Base-by-base conservation (phyloP, 805 yeast species). In the Yarrowia deformans region DNA sequence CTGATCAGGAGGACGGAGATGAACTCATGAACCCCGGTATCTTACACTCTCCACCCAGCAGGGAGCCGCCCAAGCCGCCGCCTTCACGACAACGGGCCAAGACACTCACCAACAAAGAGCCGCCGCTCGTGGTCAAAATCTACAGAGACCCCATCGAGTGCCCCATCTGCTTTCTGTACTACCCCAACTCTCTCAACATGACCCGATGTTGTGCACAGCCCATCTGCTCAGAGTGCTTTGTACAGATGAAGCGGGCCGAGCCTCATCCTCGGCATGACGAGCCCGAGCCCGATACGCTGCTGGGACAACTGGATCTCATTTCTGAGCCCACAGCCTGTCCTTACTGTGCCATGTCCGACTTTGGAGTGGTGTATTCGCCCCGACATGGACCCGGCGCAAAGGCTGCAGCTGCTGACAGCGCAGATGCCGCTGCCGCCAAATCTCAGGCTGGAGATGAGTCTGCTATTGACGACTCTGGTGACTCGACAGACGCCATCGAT, bases 171-270 rank as follows among this genome's bases (percentile, higher is more conserved):
- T 94, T 94, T 77, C 82, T 95, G 10, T 91, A 84, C 76, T 93
- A 89, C 78, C 98, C 98, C 0, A 83, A 85, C 35, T 85, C 87
- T 73, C 78, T 93, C 71, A 95, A 95, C 79, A 78, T 84, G 67
- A 89, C 97, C 9, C 83, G 97, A 55, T 94, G 99, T 78, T 94
- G 99, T 77, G 85, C 85, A 63, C 98, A 94, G 77, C 93, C 97
- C 1, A 93, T 94, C 23, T 95, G 99, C 79, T 85, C 97, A 1
- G 98, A 94, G 79, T 94, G 99, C 77, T 95, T 94, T 84, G 98
- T 94, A 12, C 98, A 94, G 78, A 93, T 94, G 77, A 92, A 91
- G 77, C 84, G 99, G 67, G 80, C 88, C 42, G 97, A 91, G 12
- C 98, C 99, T 0, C 98, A 94, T 79, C 91, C 93, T 42, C 97